Percentiles rank a stretch among this genome's conserved stretches.
These are phyloP conservation scores for Isabelozyma gotoi DNA, from an alignment of 805 yeast genomes.

Conservation along the genomic window DNA sequence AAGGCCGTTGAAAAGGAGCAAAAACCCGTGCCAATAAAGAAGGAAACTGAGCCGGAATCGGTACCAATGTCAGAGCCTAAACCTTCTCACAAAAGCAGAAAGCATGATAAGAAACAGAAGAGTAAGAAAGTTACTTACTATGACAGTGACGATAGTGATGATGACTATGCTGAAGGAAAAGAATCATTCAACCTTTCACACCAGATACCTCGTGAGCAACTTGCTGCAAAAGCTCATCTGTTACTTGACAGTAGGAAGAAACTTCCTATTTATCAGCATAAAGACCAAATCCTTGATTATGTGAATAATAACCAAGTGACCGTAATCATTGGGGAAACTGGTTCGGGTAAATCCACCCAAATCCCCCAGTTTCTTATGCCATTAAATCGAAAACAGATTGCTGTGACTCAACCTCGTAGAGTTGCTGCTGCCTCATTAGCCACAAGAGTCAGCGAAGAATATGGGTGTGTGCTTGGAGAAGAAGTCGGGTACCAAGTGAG, in stretches of 20 bases:
- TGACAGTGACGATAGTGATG: conserved; percentile 28
- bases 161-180: conserved; percentile 9
- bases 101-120: conserved; percentile 4
- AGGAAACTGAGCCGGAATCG: conserved; percentile 1
- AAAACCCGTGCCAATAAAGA: not conserved
- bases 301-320: conserved; percentile 62
- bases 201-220: conserved; percentile 9
- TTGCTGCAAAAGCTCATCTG: conserved; percentile 41
- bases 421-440: conserved; percentile 97
- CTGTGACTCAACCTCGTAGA: conserved; percentile 95
- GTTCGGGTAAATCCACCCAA: conserved; percentile 97
- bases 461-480: conserved; percentile 72
- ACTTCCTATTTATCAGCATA: conserved; percentile 77
- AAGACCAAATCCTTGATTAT: conserved; percentile 58
- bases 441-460: conserved; percentile 86
- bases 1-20: not conserved
- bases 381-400: conserved; percentile 55
- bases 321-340: conserved; percentile 92
- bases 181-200: not conserved
- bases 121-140: conserved; percentile 13
- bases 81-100: not conserved
- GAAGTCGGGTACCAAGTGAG: conserved; percentile 93
- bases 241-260: conserved; percentile 53
- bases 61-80: not conserved
- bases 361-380: conserved; percentile 87